Conservation (phyloP, 345 rosid species). For the Turnera subulata region DNA sequence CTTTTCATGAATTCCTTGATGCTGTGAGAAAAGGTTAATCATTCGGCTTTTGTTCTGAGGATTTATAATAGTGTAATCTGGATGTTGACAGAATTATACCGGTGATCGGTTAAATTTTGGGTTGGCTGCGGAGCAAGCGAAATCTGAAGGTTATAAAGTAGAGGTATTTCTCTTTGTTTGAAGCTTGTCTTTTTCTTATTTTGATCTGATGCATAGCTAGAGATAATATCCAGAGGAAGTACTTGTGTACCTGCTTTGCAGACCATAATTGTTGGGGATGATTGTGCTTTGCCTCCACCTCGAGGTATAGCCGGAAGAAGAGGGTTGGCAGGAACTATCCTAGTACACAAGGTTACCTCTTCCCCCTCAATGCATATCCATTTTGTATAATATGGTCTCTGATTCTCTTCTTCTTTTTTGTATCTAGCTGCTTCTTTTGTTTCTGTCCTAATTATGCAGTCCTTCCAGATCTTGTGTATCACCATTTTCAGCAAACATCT, state of each 20-base stretch:
- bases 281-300: conserved; percentile 93
- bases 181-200: too few relatives aligned
- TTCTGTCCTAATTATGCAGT: background rate
- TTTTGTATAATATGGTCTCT: background rate
- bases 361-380: background rate
- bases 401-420: background rate
- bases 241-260: conserved; percentile 27
- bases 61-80: conserved; percentile 22
- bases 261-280: conserved; percentile 95
- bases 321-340: conserved; percentile 94
- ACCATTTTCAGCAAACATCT: too few relatives aligned
- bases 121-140: conserved; percentile 99
- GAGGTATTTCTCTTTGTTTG: conserved; percentile 53
- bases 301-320: conserved; percentile 90
- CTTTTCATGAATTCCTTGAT: background rate
- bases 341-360: conserved; percentile 72
- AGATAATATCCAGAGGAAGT: background rate
- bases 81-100: conserved; percentile 71
- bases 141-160: conserved; percentile 91
- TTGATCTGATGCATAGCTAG: background rate
- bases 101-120: conserved; percentile 98
- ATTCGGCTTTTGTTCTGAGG: conserved; percentile 8
- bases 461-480: too few relatives aligned
- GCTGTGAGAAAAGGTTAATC: background rate
- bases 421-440: background rate